These are phyloP conservation scores for Fraxinus baroniana DNA, from an alignment of 305 asterid genomes.

Conservation along the genomic window DNA sequence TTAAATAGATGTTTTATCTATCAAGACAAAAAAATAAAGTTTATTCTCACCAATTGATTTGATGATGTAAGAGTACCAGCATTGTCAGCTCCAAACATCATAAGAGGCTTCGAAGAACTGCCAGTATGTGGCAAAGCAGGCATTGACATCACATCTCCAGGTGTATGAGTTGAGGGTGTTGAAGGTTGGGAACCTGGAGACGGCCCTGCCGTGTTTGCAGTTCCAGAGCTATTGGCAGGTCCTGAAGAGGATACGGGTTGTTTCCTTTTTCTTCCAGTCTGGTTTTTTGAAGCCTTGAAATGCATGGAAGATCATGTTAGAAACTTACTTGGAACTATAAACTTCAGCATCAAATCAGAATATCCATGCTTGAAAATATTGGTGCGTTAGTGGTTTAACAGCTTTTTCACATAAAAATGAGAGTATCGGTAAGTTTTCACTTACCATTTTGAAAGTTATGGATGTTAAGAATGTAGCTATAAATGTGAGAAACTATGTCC, in stretches of 20 bases:
- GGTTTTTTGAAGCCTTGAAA: slow-evolving; percentile 86
- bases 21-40: slow-evolving; percentile 16
- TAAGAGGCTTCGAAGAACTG: slow-evolving; percentile 75
- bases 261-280: slow-evolving; percentile 92
- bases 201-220: slow-evolving; percentile 98
- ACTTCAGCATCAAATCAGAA: background rate
- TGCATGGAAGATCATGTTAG: slow-evolving; percentile 40
- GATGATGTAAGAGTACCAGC: slow-evolving; percentile 83
- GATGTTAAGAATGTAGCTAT: background rate
- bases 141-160: slow-evolving; percentile 91
- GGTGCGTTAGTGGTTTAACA: background rate
- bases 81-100: slow-evolving; percentile 82
- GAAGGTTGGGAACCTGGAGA: slow-evolving; percentile 99
- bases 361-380: slow-evolving; percentile 15
- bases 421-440: background rate
- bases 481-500: background rate
- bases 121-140: slow-evolving; percentile 86
- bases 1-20: slow-evolving; percentile 9
- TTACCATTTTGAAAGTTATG: background rate
- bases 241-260: slow-evolving; percentile 94
- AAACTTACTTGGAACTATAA: slow-evolving; percentile 16
- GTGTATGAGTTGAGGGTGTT: slow-evolving; percentile 97
- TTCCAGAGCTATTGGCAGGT: slow-evolving; percentile 97
- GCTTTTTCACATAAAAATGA: background rate
- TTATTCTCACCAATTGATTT: slow-evolving; percentile 69